A percentile compares a stretch with the other conserved stretches of the same genome.
These are phyloP conservation scores for Ceraceosorus guamensis DNA, from an alignment of 1,284 basidiomycete genomes.

Conservation along the genomic window DNA sequence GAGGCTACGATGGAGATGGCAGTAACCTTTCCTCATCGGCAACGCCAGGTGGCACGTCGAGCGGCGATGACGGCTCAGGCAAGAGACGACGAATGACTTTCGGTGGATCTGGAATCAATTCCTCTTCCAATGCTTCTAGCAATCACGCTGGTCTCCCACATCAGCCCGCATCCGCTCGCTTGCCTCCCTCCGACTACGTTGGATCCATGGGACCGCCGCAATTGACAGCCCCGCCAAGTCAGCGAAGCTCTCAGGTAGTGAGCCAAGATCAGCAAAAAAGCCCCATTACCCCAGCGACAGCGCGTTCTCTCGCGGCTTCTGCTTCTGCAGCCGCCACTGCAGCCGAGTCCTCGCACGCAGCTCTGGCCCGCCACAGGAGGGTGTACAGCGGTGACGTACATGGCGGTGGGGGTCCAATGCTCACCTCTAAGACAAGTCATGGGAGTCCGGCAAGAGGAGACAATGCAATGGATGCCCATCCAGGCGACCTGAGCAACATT, in stretches of 20 bases:
- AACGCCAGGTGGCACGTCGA: slow-evolving; percentile 3
- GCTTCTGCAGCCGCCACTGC: no score
- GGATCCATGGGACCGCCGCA: background rate
- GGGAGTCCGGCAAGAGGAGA: background rate
- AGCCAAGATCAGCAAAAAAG: no score
- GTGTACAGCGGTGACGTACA: no score
- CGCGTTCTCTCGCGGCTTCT: no score
- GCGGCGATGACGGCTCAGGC: background rate
- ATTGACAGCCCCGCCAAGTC: background rate
- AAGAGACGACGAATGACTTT: slow-evolving; percentile 1
- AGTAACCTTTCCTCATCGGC: slow-evolving; percentile 2
- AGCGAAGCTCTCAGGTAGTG: background rate
- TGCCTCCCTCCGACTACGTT: background rate
- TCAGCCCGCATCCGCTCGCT: background rate
- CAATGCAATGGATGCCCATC: background rate
- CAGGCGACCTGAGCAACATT: background rate
- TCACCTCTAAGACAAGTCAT: no score
- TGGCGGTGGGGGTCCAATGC: no score
- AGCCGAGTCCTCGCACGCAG: no score
- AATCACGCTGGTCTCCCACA: background rate
- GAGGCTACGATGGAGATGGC: slow-evolving; percentile 5
- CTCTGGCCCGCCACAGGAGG: no score
- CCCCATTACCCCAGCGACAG: no score
- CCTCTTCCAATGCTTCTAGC: background rate
- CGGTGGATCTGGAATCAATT: background rate